Base-by-base conservation (phyloP, 1,284 basidiomycete genomes). In the Trametes versicolor region DNA sequence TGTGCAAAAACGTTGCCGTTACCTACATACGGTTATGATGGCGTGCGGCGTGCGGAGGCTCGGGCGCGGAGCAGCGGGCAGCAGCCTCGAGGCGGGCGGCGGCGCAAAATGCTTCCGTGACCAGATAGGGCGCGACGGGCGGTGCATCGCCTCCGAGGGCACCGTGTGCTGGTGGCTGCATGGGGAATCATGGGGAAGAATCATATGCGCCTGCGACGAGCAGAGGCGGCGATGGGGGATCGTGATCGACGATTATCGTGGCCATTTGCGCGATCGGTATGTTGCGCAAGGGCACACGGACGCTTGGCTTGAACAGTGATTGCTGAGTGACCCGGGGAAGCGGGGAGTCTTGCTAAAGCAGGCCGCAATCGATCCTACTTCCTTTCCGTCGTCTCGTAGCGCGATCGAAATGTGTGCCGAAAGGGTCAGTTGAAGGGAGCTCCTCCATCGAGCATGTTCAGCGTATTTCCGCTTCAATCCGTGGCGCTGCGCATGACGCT, bases 221-320 rank as follows among this genome's bases (percentile, higher is more conserved):
- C 29, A 17, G 17, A 12, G 25, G 21, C 12, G 15, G 17, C 47
- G 47, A 49, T 12, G 47, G 47, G 10, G 47, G 56, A 60, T 58
- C n/a, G 43, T 39, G 55, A 65, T 68, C 58, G 63, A 54, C 67
- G 64, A 68, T 63, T 51, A 55, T 62, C 56, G 48, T 36, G 56
- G 41, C 25, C 15, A 43, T 13, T 13, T 27, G 47, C 52, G 43
- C 48, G 39, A 37, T 37, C 32, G 25, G 47, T 17, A 12, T 21
- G 45, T 13, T 25, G 45, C 23, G 23, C 21, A 48, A 48, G 45
- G 23, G 49, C 8, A 5, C 27, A 21, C 17, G 49, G 45, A 45
- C 10, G 21, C 19, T n/a, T 23, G 43, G 43, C 39, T 23, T 21
- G 21, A 47, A n/a, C 45, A 19, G 15, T 13, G 10, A 5, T n/a